Evolutionary conservation across 2,329 filamentous ascomycete genomes (phyloP), one percentile per base, ranked within the genome.

Genomic region (Neonectria hederae): DNA sequence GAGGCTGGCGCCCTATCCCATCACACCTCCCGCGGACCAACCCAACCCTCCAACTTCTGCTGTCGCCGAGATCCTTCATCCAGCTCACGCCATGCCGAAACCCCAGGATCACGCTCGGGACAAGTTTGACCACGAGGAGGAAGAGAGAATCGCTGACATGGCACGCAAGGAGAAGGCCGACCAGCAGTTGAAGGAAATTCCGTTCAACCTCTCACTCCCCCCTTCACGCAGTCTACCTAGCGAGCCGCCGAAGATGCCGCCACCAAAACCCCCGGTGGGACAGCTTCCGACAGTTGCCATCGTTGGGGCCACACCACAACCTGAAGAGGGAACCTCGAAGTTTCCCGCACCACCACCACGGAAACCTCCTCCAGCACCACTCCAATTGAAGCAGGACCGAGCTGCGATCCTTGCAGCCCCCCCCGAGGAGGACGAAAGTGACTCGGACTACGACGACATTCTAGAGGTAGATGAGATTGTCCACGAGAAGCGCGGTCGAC

Each of bases 401-500:
- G 66, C 72, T 30, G 69, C 59, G 2, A 67, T 72, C 13, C 43
- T 74, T 9, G 67, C 69, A 11, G 59, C 70, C 17, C 63, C 71
- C 1, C 62, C 69, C 4, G 87, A 90, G n/a, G 89, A 90, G 13
- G 85, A 87, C 2, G 86, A 89, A 38, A 90, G 90, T 0, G 92
- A 93, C 64, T 94, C 92, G 0, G 94, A 97, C 68, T 96, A 94
- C 70, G 93, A 96, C 63, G 91, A 94, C 67, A 85, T 92, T 38
- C 79, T 93, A 13, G 90, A 92, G 66, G 88, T 90, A 4, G 86
- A 90, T 48, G 89, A 91, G 67, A 82, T 90, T 54, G 82, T 85
- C 0, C 80, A 85, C 38, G 82, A 86, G 13, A 82, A 88, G 56
- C 87, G 94, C 66, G 95, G 94, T 9, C 87, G 94, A 63, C 86